Evolutionary conservation across 1,284 basidiomycete genomes (phyloP).

Genomic region (Taiwanofungus camphoratus): DNA sequence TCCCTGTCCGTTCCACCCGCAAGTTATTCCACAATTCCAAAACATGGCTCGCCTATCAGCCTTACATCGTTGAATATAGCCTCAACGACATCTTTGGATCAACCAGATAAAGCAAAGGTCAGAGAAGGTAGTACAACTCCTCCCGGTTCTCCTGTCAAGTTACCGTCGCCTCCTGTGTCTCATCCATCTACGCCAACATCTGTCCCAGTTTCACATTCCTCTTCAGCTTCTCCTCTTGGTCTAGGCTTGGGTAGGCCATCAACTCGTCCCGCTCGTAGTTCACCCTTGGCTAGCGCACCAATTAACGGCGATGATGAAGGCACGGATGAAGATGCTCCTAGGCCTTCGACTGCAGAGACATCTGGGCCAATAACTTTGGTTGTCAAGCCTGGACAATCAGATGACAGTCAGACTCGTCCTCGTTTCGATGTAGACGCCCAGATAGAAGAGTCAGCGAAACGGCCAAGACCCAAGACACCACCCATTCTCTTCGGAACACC

Average conservation of each 20-base stretch:
- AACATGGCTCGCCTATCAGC: too few species aligned
- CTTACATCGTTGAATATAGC: too few species aligned
- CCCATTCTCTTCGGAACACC: constrained; percentile 29
- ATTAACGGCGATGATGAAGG: constrained; percentile 20
- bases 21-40: too few species aligned
- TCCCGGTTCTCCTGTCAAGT: constrained; percentile 42
- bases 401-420: too few species aligned
- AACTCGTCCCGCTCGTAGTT: constrained; percentile 24
- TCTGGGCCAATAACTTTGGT: too few species aligned
- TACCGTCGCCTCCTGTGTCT: constrained; percentile 44
- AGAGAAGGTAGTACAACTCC: constrained; percentile 40
- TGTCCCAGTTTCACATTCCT: constrained; percentile 11
- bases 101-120: constrained; percentile 9
- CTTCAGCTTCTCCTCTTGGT: constrained; percentile 2
- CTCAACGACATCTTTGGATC: background rate
- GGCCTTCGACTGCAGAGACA: background rate
- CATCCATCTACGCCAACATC: constrained; percentile 9
- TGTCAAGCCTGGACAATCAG: too few species aligned
- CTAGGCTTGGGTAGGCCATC: constrained; percentile 22
- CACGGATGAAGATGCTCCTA: constrained; percentile 5
- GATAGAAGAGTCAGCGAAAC: constrained; percentile 12
- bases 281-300: constrained; percentile 23
- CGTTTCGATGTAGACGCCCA: too few species aligned
- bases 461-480: constrained; percentile 30
- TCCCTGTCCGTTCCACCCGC: too few species aligned